Percentiles rank a stretch among this genome's conserved stretches.
phyloP scores from a whole-genome alignment of 352 stramenopile genomes.

The Blastocystis sp. region DNA sequence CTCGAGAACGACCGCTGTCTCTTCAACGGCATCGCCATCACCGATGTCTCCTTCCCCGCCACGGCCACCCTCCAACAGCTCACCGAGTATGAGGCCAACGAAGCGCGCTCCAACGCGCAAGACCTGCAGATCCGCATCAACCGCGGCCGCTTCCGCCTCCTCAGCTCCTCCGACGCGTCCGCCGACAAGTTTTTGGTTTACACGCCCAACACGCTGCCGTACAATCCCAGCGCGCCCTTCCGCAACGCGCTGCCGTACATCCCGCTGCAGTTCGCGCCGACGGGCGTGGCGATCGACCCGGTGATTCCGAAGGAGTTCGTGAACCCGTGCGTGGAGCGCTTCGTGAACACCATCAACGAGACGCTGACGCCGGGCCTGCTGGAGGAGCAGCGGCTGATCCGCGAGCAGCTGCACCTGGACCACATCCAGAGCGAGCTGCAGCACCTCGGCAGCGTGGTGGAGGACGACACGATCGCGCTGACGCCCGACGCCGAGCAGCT shows the following conservation, averaged over 20 bases:
- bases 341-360: conserved; percentile 12
- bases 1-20: conserved; percentile 55
- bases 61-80: not conserved
- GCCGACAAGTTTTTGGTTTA: conserved; percentile 64
- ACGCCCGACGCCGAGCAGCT: conserved; percentile 27
- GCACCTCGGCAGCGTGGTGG: conserved; percentile 47
- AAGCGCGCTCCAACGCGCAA: conserved; percentile 9
- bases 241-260: conserved; percentile 62
- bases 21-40: conserved; percentile 54
- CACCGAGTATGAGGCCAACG: not conserved
- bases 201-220: conserved; percentile 59
- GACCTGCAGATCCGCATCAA: conserved; percentile 6
- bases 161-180: conserved; percentile 47
- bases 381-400: conserved; percentile 41
- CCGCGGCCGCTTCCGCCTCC: conserved; percentile 23
- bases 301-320: conserved; percentile 30
- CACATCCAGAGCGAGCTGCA: conserved; percentile 41
- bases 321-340: conserved; percentile 35
- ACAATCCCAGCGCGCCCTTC: conserved; percentile 51
- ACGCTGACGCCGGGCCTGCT: conserved; percentile 6
- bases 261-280: conserved; percentile 16
- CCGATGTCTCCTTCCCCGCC: not conserved
- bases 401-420: conserved; percentile 40
- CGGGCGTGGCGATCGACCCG: conserved; percentile 26
- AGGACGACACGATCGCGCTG: conserved; percentile 54